These are phyloP conservation scores for Gonium pectorale DNA, from an alignment of 139 green algal genomes.

Conservation along the genomic window DNA sequence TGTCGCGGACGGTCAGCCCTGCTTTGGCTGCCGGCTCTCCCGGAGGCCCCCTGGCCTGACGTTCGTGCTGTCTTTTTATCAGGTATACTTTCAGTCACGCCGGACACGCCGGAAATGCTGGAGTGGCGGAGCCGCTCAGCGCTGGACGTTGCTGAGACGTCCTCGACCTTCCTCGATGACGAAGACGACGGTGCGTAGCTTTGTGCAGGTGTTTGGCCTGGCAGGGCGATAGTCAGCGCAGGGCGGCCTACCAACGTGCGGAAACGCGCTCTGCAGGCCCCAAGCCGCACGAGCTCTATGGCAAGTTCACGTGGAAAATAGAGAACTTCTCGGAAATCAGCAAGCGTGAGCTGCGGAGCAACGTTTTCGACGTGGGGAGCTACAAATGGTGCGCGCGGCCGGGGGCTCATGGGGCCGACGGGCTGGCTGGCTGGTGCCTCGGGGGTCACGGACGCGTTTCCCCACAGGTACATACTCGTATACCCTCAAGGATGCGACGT, in stretches of 20 bases:
- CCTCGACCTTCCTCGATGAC: conserved; percentile 83
- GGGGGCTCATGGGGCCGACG: too few relatives aligned
- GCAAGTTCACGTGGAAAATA: conserved; percentile 98
- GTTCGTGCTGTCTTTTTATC: neutral
- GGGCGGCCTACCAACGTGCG: too few relatives aligned
- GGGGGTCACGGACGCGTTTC: too few relatives aligned
- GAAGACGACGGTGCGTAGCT: conserved; percentile 67
- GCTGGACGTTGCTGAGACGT: conserved; percentile 73
- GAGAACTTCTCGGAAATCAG: conserved; percentile 94
- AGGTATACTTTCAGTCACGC: conserved; percentile 78
- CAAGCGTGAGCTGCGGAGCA: conserved; percentile 95
- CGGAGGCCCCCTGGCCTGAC: too few relatives aligned
- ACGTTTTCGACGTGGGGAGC: conserved; percentile 92
- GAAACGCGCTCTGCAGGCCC: conserved; percentile 56
- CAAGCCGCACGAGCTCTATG: conserved; percentile 89
- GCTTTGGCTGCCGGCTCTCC: too few relatives aligned
- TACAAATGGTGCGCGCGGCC: conserved; percentile 96
- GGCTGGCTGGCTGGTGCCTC: too few relatives aligned
- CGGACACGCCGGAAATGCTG: conserved; percentile 81
- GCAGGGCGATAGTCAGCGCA: too few relatives aligned
- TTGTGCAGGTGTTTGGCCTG: neutral
- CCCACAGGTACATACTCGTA: conserved; percentile 94
- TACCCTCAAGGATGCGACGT: conserved; percentile 98
- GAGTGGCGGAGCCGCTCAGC: conserved; percentile 75
- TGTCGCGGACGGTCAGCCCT: conserved; percentile 74